These are phyloP conservation scores for Symbiodinium pilosum DNA, from an alignment of 73 alveolate genomes.

Conservation along the genomic window DNA sequence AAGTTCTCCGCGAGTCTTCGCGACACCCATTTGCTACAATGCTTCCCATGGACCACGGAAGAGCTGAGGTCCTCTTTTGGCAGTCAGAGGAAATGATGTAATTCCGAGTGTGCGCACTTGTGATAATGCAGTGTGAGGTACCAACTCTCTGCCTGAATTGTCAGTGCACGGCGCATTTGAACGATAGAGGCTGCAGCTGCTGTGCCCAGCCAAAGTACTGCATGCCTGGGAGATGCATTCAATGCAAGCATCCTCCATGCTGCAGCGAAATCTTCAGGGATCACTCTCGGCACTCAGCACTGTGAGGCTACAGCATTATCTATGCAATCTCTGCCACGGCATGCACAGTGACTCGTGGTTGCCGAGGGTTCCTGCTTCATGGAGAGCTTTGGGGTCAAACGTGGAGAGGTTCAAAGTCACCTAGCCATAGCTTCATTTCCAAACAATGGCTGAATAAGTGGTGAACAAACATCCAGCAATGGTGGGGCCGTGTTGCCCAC, in stretches of 20 bases:
- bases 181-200: not conserved
- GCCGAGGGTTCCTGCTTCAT: not conserved
- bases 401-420: no score
- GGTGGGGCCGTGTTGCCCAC: no score
- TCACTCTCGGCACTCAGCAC: not conserved
- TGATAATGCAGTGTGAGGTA: not conserved
- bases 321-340: no score
- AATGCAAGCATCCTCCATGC: not conserved
- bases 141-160: not conserved
- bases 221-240: not conserved
- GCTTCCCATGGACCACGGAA: not conserved
- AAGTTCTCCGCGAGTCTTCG: not conserved
- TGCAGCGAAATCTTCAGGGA: not conserved
- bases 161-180: not conserved
- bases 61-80: constrained; percentile 7
- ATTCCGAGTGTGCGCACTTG: not conserved
- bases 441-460: no score
- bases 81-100: not conserved
- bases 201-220: not conserved
- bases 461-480: no score
- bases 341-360: no score
- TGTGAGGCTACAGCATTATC: no score
- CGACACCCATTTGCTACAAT: not conserved
- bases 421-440: no score
- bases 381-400: no score